phyloP scores from a whole-genome alignment of 1,139 yeast species.

The Yamadazyma diospyri region DNA sequence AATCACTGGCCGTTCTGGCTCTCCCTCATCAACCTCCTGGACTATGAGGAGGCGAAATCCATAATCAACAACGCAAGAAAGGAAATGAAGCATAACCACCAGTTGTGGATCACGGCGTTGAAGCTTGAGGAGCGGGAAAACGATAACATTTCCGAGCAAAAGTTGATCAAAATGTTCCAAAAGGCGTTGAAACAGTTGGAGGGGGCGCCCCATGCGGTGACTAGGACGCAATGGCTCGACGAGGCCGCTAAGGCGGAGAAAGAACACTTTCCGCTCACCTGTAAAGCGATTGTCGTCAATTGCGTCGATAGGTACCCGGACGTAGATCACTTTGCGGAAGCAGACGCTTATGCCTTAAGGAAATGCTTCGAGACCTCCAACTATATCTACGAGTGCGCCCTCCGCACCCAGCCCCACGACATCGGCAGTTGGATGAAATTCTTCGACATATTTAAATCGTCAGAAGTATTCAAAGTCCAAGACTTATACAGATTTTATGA shows the following conservation, averaged over 20 bases:
- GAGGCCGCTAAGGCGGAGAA: constrained; percentile 37
- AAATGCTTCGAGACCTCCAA: constrained; percentile 30
- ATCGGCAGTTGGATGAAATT: constrained; percentile 54
- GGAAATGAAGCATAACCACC: constrained; percentile 44
- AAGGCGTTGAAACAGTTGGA: constrained; percentile 49
- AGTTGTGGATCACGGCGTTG: constrained; percentile 71
- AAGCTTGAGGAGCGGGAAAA: constrained; percentile 62
- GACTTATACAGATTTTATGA: constrained; percentile 50
- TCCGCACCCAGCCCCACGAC: constrained; percentile 46
- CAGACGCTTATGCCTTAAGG: constrained; percentile 20
- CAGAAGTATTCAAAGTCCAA: constrained; percentile 11
- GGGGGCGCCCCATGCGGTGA: constrained; percentile 18
- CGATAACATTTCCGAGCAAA: constrained; percentile 27
- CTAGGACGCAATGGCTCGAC: constrained; percentile 42
- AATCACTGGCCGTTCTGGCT: constrained; percentile 64
- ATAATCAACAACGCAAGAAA: constrained; percentile 61
- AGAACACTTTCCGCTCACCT: constrained; percentile 33
- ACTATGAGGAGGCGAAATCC: constrained; percentile 48
- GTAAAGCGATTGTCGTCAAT: constrained; percentile 34
- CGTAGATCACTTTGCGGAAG: constrained; percentile 34
- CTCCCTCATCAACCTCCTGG: constrained; percentile 38
- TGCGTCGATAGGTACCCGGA: constrained; percentile 11
- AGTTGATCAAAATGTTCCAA: constrained; percentile 41
- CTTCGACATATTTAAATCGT: constrained; percentile 42
- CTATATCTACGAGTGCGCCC: constrained; percentile 46